These are phyloP conservation scores for Thelephora terrestris DNA, from an alignment of 1,284 basidiomycete genomes.

Conservation along the genomic window DNA sequence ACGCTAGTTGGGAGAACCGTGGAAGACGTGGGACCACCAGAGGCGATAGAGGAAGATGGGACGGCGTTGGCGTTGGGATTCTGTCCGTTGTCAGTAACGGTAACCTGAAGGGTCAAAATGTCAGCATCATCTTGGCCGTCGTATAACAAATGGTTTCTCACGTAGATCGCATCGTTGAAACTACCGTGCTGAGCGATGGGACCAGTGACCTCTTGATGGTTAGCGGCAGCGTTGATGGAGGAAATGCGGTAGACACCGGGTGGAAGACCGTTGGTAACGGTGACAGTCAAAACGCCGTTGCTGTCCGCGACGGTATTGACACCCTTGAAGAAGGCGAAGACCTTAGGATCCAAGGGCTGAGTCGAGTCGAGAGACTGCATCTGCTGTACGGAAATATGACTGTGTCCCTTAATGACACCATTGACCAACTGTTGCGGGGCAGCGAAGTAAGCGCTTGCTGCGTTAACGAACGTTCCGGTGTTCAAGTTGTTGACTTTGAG, in stretches of 20 bases:
- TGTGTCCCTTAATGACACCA: slow-evolving; percentile 42
- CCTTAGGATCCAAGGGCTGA: slow-evolving; percentile 34
- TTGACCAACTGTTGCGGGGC: slow-evolving; percentile 36
- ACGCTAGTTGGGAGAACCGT: no score
- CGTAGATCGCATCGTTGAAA: slow-evolving; percentile 49
- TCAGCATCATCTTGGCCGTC: no score
- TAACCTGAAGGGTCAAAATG: no score
- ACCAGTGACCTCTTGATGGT: slow-evolving; percentile 44
- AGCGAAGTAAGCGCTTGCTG: slow-evolving; percentile 37
- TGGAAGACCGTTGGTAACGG: slow-evolving; percentile 41
- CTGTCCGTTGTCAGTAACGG: no score
- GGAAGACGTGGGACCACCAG: no score
- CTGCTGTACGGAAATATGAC: slow-evolving; percentile 46
- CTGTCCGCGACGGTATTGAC: slow-evolving; percentile 34
- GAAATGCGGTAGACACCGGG: slow-evolving; percentile 46
- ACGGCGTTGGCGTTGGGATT: no score
- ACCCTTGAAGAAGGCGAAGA: slow-evolving; percentile 57
- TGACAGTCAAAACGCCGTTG: slow-evolving; percentile 37
- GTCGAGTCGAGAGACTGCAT: slow-evolving; percentile 35
- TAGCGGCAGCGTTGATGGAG: slow-evolving; percentile 42
- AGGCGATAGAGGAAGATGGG: no score
- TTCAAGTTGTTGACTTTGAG: slow-evolving; percentile 34
- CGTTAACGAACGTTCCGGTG: slow-evolving; percentile 46
- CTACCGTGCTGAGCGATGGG: slow-evolving; percentile 52
- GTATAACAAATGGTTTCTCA: slow-evolving; percentile 18